Percentiles rank a stretch among this genome's conserved stretches.
phyloP scores from a whole-genome alignment of 2,329 filamentous ascomycete genomes.

The Monosporascus sp. region DNA sequence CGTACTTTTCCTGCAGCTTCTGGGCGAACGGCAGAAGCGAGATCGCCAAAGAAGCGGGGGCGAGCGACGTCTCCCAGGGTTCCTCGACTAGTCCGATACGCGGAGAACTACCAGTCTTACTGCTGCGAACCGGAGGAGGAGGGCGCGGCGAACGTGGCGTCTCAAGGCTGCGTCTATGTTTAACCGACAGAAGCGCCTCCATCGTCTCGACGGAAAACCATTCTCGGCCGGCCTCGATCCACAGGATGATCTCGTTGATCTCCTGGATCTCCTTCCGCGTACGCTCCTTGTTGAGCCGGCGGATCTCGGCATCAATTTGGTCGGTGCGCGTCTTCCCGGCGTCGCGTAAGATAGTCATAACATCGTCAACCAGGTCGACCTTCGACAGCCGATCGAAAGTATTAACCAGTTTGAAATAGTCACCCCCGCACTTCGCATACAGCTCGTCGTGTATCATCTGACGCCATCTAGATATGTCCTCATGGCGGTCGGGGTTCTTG shows the following conservation, averaged over 20 bases:
- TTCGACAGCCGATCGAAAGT: conserved; percentile 26
- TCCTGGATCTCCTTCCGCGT: conserved; percentile 30
- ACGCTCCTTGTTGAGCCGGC: conserved; percentile 23
- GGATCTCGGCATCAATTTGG: conserved; percentile 28
- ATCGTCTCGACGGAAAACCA: conserved; percentile 21
- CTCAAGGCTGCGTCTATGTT: conserved; percentile 11
- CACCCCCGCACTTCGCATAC: conserved; percentile 21
- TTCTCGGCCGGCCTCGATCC: conserved; percentile 21
- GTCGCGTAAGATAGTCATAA: conserved; percentile 22
- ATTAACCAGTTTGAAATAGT: conserved; percentile 26
- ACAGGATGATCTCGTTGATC: conserved; percentile 33
- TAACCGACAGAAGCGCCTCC: conserved; percentile 24
- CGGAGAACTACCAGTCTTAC: background rate
- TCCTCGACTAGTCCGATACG: background rate
- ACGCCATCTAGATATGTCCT: conserved; percentile 26
- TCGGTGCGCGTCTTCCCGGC: conserved; percentile 25
- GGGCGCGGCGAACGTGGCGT: background rate
- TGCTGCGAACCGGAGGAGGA: background rate
- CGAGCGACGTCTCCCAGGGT: background rate
- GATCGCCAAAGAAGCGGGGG: conserved; percentile 14
- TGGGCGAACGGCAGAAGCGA: conserved; percentile 24
- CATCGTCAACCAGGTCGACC: conserved; percentile 29
- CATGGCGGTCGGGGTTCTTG: conserved; percentile 15
- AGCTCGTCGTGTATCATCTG: conserved; percentile 22
- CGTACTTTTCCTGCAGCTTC: conserved; percentile 24